Conservation (phyloP, 23 red algal genomes). For the Gracilaria vermiculophylla region DNA sequence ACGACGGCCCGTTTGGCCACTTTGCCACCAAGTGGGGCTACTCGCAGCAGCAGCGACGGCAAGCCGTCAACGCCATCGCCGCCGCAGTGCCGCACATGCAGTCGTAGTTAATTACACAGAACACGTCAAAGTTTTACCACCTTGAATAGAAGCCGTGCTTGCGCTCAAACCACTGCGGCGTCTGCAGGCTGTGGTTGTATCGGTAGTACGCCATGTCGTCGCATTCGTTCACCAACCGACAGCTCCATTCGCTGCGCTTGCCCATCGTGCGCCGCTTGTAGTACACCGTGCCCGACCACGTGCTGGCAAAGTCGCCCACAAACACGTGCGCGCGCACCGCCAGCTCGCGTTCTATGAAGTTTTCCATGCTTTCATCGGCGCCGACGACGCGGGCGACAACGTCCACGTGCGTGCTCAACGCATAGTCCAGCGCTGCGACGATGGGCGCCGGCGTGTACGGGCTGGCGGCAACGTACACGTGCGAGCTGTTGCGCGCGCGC, state of each 20-base stretch:
- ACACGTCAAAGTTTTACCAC: background rate
- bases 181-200: background rate
- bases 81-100: background rate
- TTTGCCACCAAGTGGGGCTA: conserved; percentile 11
- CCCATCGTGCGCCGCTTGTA: conserved; percentile 57
- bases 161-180: background rate
- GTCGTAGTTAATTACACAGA: no score
- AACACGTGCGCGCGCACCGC: conserved; percentile 6
- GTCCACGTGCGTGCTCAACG: background rate
- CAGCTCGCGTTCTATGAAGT: conserved; percentile 53
- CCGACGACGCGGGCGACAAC: background rate
- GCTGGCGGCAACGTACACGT: conserved; percentile 31
- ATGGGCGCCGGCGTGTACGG: conserved; percentile 26
- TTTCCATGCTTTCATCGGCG: conserved; percentile 4
- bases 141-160: background rate
- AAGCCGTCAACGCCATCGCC: background rate
- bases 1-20: background rate
- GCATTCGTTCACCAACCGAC: background rate
- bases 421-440: background rate
- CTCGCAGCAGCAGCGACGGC: background rate
- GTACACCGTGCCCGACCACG: conserved; percentile 58
- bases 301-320: conserved; percentile 38
- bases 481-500: background rate
- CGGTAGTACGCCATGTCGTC: conserved; percentile 11
- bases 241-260: conserved; percentile 11